Base-by-base conservation (phyloP, 768 basidiomycete species). In the Lentinula boryana region DNA sequence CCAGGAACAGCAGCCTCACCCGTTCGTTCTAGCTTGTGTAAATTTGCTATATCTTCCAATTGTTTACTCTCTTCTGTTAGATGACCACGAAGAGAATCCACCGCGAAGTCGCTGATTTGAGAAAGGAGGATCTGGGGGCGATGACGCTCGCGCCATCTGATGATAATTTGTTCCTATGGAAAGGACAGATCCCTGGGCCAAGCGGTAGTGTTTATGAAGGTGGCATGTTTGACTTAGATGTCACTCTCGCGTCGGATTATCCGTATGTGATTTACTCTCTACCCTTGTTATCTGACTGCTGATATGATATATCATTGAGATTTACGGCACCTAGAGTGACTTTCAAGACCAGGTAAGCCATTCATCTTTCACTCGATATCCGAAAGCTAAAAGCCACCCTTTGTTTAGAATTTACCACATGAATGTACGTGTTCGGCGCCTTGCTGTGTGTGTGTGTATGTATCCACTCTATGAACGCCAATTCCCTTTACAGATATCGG, bases 171-270 rank as follows among this genome's bases (percentile, higher is more conserved):
- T 88, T 86, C 69, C 67, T 81, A 31, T 94, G 92, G 92, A 82
- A 78, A 58, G 92, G 86, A 6, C 80, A 83, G 44, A 85, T 94
- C 58, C 91, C 91, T 7, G 92, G 92, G 0, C 92, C 92, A 1
- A 82, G 89, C 66, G 91, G 89, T 16, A 91, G 89, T 62, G 80
- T 87, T 0, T 94, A 93, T 65, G 91, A 93, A 67, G 88, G 88
- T 0, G 92, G 91, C 1, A 71, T 87, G 15, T 93, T 91, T 67
- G 71, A 84, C 40, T 76, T 91, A 10, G 84, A 88, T 49, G 83
- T 94, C 13, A 69, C 74, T 7, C 78, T 95, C 13, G 80, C 85
- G 2, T 64, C 74, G 2, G 92, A 95, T 74, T 95, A 95, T 69
- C 92, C 92, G 90, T 92, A 68, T 63, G 86, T 77, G 41, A n/a